phyloP scores from a whole-genome alignment of 805 yeast species.

The Starmerella geochares region DNA sequence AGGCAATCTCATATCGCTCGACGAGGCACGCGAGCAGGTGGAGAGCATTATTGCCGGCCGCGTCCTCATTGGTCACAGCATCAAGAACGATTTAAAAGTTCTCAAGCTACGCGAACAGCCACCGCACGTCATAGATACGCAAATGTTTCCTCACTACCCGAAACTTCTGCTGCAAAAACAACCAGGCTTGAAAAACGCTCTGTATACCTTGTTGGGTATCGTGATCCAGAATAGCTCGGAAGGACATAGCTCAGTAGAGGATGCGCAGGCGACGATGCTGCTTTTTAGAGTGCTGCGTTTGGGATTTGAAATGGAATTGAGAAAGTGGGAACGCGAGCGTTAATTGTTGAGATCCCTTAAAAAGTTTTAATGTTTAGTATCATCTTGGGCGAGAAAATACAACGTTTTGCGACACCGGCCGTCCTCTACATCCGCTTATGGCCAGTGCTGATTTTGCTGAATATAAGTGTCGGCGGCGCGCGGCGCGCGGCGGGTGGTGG shows the following conservation, averaged over 20 bases:
- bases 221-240: constrained; percentile 64
- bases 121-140: constrained; percentile 24
- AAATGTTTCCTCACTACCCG: background rate
- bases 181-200: background rate
- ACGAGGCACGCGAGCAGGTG: constrained; percentile 53
- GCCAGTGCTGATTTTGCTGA: too few species aligned
- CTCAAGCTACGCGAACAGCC: constrained; percentile 57
- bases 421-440: too few species aligned
- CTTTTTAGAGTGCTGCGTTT: constrained; percentile 33
- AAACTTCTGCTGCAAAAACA: constrained; percentile 21
- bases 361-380: too few species aligned
- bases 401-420: too few species aligned
- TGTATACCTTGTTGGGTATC: constrained; percentile 30
- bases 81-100: constrained; percentile 65
- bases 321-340: background rate
- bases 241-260: constrained; percentile 83
- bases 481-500: too few species aligned
- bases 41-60: constrained; percentile 41
- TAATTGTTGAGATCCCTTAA: background rate
- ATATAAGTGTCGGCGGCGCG: too few species aligned
- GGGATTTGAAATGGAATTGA: background rate
- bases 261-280: constrained; percentile 79
- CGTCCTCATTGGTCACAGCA: constrained; percentile 69
- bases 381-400: too few species aligned
- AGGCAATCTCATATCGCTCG: constrained; percentile 34